Evolutionary conservation across 495 filamentous ascomycete genomes (phyloP).

Genomic region (Penicillium cosmopolitanum): DNA sequence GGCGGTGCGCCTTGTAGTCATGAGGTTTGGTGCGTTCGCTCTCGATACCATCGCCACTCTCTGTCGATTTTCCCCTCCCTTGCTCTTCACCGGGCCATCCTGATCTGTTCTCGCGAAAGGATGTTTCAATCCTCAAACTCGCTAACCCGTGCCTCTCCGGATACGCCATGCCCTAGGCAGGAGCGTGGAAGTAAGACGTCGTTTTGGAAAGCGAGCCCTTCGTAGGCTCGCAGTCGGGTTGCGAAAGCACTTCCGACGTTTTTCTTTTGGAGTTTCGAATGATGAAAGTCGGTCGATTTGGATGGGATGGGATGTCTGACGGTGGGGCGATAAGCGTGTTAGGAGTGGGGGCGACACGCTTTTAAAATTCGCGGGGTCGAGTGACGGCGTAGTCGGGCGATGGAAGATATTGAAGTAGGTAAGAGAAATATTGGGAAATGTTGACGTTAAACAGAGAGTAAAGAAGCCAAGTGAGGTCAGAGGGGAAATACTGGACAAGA

Average conservation of each 20-base stretch:
- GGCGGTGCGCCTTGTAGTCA: constrained; percentile 44
- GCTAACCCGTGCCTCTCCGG: constrained; percentile 40
- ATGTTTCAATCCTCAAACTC: constrained; percentile 50
- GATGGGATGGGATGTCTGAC: constrained; percentile 7
- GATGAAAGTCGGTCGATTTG: constrained; percentile 12
- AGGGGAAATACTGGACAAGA: constrained; percentile 20
- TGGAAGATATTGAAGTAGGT: background rate
- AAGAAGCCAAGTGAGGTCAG: constrained; percentile 17
- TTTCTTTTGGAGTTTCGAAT: constrained; percentile 7
- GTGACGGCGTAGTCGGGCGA: constrained; percentile 1
- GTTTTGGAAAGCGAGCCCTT: constrained; percentile 20
- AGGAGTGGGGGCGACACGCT: constrained; percentile 20
- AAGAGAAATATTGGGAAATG: background rate
- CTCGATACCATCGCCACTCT: constrained; percentile 47
- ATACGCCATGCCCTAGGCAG: constrained; percentile 46
- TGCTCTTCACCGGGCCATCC: constrained; percentile 33
- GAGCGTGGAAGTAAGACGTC: constrained; percentile 21
- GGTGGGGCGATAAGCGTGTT: constrained; percentile 30
- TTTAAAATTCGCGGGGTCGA: constrained; percentile 11
- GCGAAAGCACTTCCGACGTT: constrained; percentile 26
- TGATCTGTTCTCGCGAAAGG: constrained; percentile 35
- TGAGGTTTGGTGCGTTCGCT: constrained; percentile 49
- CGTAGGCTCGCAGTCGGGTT: constrained; percentile 32
- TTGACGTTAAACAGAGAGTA: background rate
- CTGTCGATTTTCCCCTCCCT: constrained; percentile 30